These are phyloP conservation scores for Geotrichum macrosporum DNA, from an alignment of 1,139 yeast genomes.

Conservation along the genomic window DNA sequence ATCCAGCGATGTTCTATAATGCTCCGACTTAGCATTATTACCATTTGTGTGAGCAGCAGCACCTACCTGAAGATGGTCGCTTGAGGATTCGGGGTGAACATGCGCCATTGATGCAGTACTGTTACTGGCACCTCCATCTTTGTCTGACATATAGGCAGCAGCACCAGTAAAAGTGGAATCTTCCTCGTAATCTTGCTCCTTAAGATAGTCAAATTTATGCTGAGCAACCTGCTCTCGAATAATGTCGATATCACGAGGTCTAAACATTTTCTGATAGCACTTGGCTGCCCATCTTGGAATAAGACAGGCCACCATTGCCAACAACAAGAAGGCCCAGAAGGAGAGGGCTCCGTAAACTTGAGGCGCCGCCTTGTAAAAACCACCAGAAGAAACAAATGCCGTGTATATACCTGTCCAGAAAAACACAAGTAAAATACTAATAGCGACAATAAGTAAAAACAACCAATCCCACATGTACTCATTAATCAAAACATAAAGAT, in stretches of 20 bases:
- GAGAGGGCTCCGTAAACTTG: conserved; percentile 66
- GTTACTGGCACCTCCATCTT: conserved; percentile 6
- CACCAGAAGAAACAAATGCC: conserved; percentile 52
- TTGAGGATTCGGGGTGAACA: too few relatives aligned
- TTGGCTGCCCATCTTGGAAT: conserved; percentile 73
- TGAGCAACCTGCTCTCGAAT: conserved; percentile 56
- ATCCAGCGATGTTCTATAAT: conserved; percentile 6
- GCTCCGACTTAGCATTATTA: neutral
- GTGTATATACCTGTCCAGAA: conserved; percentile 95
- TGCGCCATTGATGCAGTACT: too few relatives aligned
- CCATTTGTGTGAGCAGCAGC: too few relatives aligned
- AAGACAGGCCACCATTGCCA: conserved; percentile 68
- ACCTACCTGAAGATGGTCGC: too few relatives aligned
- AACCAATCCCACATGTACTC: conserved; percentile 96
- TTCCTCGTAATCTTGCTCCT: too few relatives aligned
- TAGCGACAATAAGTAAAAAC: conserved; percentile 53
- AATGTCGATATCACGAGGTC: conserved; percentile 80
- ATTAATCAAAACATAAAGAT: conserved; percentile 70
- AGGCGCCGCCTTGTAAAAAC: conserved; percentile 71
- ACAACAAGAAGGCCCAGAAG: conserved; percentile 78
- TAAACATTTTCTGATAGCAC: conserved; percentile 54
- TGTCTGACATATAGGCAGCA: neutral
- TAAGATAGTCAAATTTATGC: conserved; percentile 18
- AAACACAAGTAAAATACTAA: conserved; percentile 66
- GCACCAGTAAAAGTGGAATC: too few relatives aligned